Evolutionary conservation across 1,284 basidiomycete species (phyloP), one percentile per base, ranked within the genome.

Genomic region (Mrakiaceae sp.): DNA sequence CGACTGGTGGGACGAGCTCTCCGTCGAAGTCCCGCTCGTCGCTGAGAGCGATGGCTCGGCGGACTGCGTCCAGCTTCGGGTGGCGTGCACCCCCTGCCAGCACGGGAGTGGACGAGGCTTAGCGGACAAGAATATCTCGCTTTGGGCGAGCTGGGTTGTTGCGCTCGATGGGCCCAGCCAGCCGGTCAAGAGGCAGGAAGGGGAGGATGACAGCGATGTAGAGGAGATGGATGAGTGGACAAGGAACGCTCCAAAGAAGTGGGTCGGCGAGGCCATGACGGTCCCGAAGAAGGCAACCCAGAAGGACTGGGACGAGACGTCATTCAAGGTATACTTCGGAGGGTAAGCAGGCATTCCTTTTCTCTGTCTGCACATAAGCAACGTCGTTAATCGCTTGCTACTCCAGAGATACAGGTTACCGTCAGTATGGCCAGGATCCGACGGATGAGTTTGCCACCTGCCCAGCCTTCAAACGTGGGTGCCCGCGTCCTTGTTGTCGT

Each of bases 121-220:
- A 16, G 56, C 57, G 11, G 42, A 51, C 40, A 58, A 64, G 50
- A 50, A 44, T 10, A 58, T 40, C 27, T 59, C 49, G 12, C 52
- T 64, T 2, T 64, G 63, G 63, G 58, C 57, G 57, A 59, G 57
- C 40, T 64, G 63, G 63, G 56, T 57, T 16, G 40, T 64, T 14
- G 63, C 57, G 27, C 44, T 64, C 43, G 55, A 44, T 42, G 55
- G 55, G 48, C 14, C 48, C 43, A 55, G 66, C 66, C 84, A 83
- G 80, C 85, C 82, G 70, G 76, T 79, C 5, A 81, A 84, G 68
- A 84, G 82, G 71, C 75, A 81, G 70, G 79, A 80, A 66, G 75
- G 78, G 9, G 78, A 80, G 63, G 71, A 73, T 10, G 77, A 80
- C 5, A 96, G 70, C 94, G 94, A 6, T 5, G 48, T 56, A n/a